Evolutionary conservation across 331 rosid species (phyloP).

Genomic region (Rhamnella rubrinervis): DNA sequence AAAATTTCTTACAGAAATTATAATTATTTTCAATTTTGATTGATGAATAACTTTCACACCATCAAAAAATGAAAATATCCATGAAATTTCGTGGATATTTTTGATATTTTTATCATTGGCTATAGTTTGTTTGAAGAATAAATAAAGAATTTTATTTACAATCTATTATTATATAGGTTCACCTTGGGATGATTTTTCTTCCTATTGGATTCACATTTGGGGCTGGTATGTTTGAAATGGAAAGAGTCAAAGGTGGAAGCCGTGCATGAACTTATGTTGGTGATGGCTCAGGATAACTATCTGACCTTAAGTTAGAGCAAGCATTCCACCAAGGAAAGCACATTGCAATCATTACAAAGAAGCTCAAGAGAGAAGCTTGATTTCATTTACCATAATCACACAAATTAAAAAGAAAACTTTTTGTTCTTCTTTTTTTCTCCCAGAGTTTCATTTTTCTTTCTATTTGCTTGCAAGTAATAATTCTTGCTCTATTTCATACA

Average conservation of each 20-base stretch:
- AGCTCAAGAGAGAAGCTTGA: conserved; percentile 68
- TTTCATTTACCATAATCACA: conserved; percentile 22
- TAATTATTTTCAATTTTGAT: no score
- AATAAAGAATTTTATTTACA: not conserved
- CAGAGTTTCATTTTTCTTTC: conserved; percentile 30
- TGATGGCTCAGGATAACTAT: conserved; percentile 90
- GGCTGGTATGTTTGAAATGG: conserved; percentile 98
- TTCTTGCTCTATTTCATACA: conserved; percentile 27
- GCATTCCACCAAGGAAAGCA: conserved; percentile 94
- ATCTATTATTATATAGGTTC: conserved; percentile 60
- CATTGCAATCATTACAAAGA: conserved; percentile 85
- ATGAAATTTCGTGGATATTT: no score
- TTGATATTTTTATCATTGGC: no score
- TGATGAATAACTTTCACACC: no score
- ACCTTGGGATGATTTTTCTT: conserved; percentile 91
- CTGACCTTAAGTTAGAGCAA: conserved; percentile 80
- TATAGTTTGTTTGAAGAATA: not conserved
- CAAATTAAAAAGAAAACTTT: conserved; percentile 23
- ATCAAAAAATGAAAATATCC: no score
- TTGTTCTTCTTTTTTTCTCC: conserved; percentile 50
- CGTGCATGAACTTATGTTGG: conserved; percentile 98
- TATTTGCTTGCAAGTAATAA: conserved; percentile 43
- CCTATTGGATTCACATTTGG: conserved; percentile 96
- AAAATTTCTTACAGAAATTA: no score
- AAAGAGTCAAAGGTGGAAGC: conserved; percentile 90